phyloP scores from a whole-genome alignment of 805 yeast species.

The Hemisphaericaspora nanyangensis region DNA sequence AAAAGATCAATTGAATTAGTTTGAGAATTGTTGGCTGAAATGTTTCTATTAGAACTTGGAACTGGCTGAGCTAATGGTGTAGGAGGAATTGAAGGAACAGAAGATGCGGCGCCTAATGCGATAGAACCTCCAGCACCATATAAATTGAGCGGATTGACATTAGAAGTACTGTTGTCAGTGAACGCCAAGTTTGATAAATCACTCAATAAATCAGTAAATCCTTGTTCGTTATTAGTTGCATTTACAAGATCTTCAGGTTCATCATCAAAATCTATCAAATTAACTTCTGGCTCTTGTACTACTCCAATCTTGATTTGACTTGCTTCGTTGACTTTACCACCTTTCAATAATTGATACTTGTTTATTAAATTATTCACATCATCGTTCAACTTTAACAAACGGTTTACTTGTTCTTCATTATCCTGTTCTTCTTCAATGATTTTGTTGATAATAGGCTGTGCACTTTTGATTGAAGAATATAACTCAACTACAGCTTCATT shows the following conservation, averaged over 20 bases:
- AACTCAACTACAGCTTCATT: constrained; percentile 78
- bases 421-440: constrained; percentile 75
- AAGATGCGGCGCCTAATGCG: constrained; percentile 22
- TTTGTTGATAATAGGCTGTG: constrained; percentile 83
- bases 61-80: constrained; percentile 10
- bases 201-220: constrained; percentile 67
- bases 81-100: constrained; percentile 5
- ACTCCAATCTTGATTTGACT: constrained; percentile 35
- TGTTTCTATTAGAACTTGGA: constrained; percentile 7
- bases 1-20: constrained; percentile 23
- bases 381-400: constrained; percentile 69
- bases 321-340: constrained; percentile 61
- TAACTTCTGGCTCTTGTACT: constrained; percentile 26
- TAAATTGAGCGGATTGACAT: constrained; percentile 29
- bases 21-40: not conserved
- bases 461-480: constrained; percentile 69
- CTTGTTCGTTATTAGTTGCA: constrained; percentile 28
- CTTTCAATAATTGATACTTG: constrained; percentile 62
- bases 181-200: constrained; percentile 66
- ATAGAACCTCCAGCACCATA: constrained; percentile 55
- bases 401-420: constrained; percentile 59
- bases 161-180: constrained; percentile 21
- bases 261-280: constrained; percentile 43
- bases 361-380: constrained; percentile 63
- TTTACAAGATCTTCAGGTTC: constrained; percentile 32